Evolutionary conservation across 2,329 filamentous ascomycete species (phyloP).

Genomic region (Microascus cirrosus): DNA sequence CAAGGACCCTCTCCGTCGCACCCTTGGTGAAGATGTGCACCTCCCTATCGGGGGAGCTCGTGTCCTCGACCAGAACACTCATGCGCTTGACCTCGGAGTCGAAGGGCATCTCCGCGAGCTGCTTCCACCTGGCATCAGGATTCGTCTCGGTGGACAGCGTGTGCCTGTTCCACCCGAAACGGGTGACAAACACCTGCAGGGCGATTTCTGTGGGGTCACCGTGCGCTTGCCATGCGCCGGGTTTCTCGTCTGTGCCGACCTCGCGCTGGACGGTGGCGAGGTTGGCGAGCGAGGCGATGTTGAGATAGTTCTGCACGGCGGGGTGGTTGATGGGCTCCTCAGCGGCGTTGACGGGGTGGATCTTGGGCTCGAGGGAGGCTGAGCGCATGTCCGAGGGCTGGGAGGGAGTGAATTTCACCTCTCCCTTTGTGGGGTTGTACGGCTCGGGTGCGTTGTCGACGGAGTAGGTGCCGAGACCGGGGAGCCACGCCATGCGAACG

Average conservation of each 20-base stretch:
- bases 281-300: conserved; percentile 47
- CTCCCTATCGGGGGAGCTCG: conserved; percentile 14
- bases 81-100: conserved; percentile 65
- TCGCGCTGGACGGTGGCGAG: conserved; percentile 37
- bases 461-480: conserved; percentile 43
- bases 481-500: conserved; percentile 47
- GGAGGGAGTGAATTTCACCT: conserved; percentile 24
- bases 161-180: conserved; percentile 50
- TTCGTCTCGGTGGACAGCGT: conserved; percentile 35
- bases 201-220: conserved; percentile 62
- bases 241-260: conserved; percentile 19
- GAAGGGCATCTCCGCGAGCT: conserved; percentile 58
- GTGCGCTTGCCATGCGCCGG: conserved; percentile 43
- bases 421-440: conserved; percentile 43
- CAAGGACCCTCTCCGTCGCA: conserved; percentile 57
- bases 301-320: conserved; percentile 35
- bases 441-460: conserved; percentile 43
- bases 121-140: conserved; percentile 32
- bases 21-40: conserved; percentile 42
- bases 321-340: conserved; percentile 12
- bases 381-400: conserved; percentile 14
- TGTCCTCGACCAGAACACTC: conserved; percentile 52
- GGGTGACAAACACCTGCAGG: conserved; percentile 59
- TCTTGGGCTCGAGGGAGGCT: conserved; percentile 25
- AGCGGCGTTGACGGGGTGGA: conserved; percentile 15